A percentile compares a stretch with the other conserved stretches of the same genome.
Evolutionary conservation across 2,329 filamentous ascomycete species (phyloP).

Genomic region (Sporothrix inflata): DNA sequence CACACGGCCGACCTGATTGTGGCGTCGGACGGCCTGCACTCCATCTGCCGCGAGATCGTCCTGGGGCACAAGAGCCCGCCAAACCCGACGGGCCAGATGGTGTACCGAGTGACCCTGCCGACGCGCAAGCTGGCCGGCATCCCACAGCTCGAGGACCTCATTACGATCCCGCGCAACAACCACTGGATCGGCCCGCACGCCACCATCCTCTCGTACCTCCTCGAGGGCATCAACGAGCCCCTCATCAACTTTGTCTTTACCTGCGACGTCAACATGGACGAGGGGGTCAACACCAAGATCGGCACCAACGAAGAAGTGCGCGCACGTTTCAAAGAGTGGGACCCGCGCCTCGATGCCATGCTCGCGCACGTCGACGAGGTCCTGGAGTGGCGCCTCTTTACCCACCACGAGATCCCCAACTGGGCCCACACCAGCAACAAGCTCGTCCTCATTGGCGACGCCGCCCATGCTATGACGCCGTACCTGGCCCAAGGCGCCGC

Average conservation of each 20-base stretch:
- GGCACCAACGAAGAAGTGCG: conserved; percentile 26
- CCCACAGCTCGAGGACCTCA: conserved; percentile 48
- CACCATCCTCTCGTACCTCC: conserved; percentile 28
- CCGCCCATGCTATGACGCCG: conserved; percentile 54
- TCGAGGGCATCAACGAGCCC: conserved; percentile 28
- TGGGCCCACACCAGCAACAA: conserved; percentile 35
- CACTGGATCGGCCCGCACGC: conserved; percentile 56
- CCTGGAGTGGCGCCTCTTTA: conserved; percentile 29
- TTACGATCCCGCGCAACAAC: conserved; percentile 53
- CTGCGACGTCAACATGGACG: conserved; percentile 27
- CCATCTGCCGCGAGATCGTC: conserved; percentile 29
- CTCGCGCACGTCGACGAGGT: conserved; percentile 26
- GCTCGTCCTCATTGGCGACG: conserved; percentile 52
- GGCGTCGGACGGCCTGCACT: conserved; percentile 31
- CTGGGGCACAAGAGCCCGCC: conserved; percentile 32
- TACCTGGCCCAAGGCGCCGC: conserved; percentile 53
- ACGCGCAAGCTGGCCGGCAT: conserved; percentile 42
- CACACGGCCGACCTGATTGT: conserved; percentile 29
- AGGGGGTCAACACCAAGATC: conserved; percentile 27
- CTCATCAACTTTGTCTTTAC: conserved; percentile 32
- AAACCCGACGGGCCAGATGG: conserved; percentile 53
- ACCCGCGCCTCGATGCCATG: conserved; percentile 28
- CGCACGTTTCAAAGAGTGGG: conserved; percentile 30
- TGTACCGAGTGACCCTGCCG: conserved; percentile 51
- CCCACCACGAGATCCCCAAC: conserved; percentile 25